Base-by-base conservation (phyloP, 257 asterid genomes). In the Solanum dulcamara region DNA sequence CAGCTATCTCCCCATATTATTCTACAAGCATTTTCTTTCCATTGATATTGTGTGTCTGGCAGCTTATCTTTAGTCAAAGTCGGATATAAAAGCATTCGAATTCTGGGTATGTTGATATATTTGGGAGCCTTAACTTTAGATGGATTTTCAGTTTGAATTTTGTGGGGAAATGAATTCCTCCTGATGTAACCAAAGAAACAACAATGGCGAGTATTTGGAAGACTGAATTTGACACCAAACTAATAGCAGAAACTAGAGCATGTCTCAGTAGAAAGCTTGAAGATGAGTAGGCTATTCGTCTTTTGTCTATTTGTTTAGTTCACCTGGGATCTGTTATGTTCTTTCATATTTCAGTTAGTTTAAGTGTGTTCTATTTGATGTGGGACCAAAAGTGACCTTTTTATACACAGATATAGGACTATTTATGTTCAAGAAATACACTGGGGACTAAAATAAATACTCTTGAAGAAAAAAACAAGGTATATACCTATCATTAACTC, bases 401-500 rank as follows among this genome's bases (percentile, higher is more conserved):
- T 40, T 38, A 22, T 5, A 71, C 81, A 74, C 42, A 42, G 0
- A 13, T 13, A 3, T 13, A 42, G 57, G n/a, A 24, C 57, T 40
- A 3, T 42, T 6, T 24, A 14, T 24, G 37, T 74, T 24, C 24
- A 42, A 3, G 57, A 74, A 7, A 6, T 6, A 74, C 81, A 42
- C 24, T 26, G 57, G 81, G 14, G 60, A 75, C 81, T 24, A 75
- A 75, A 75, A 7, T 44, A 44, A 42, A 48, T 44, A 7, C 55
- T 44, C 38, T 46, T 46, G 62, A 44, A 46, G 64, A 17, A 26
- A 38, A 24, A 57, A 5, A 46, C 44, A 51, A 48, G 75, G 17
- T 4, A 13, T 67, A 77, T 86, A 95, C 99, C 99, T 94, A 91
- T 97, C 99, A 88, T 97, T 97, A 44, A 97, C 93, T 88, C 98